These are phyloP conservation scores for Candida gigantensis DNA, from an alignment of 1,139 yeast species.

Conservation along the genomic window DNA sequence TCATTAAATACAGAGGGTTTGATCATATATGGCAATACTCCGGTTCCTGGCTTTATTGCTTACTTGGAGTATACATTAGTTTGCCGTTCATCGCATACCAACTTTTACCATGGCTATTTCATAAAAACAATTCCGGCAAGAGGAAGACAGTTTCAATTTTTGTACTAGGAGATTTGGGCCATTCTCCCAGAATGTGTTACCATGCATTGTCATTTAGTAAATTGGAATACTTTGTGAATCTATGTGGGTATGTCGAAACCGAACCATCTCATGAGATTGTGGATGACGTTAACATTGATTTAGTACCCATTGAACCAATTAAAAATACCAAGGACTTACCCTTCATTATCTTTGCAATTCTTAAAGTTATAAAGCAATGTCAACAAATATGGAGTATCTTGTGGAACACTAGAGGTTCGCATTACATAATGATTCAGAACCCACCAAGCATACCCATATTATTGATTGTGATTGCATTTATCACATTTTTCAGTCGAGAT, in stretches of 20 bases:
- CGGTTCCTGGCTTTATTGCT: slow-evolving; percentile 43
- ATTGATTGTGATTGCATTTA: slow-evolving; percentile 59
- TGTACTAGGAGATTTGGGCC: slow-evolving; percentile 92
- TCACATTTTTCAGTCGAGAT: slow-evolving; percentile 53
- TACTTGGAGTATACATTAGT: slow-evolving; percentile 34
- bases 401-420: slow-evolving; percentile 54
- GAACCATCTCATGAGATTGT: slow-evolving; percentile 50
- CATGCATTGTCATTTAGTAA: slow-evolving; percentile 82
- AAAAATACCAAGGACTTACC: slow-evolving; percentile 48
- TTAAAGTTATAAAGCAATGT: slow-evolving; percentile 63
- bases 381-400: slow-evolving; percentile 47
- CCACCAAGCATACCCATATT: slow-evolving; percentile 92
- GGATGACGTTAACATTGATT: slow-evolving; percentile 53
- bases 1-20: slow-evolving; percentile 26
- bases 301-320: slow-evolving; percentile 50
- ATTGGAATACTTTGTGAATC: slow-evolving; percentile 69
- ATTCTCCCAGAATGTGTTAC: slow-evolving; percentile 93
- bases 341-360: slow-evolving; percentile 56
- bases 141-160: slow-evolving; percentile 66
- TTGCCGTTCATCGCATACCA: slow-evolving; percentile 39
- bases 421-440: slow-evolving; percentile 79
- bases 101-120: slow-evolving; percentile 31
- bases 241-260: slow-evolving; percentile 82
- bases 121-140: slow-evolving; percentile 20
- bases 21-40: slow-evolving; percentile 29